phyloP scores from a whole-genome alignment of 306 rosid genomes.

The Herpetospermum pedunculosum region DNA sequence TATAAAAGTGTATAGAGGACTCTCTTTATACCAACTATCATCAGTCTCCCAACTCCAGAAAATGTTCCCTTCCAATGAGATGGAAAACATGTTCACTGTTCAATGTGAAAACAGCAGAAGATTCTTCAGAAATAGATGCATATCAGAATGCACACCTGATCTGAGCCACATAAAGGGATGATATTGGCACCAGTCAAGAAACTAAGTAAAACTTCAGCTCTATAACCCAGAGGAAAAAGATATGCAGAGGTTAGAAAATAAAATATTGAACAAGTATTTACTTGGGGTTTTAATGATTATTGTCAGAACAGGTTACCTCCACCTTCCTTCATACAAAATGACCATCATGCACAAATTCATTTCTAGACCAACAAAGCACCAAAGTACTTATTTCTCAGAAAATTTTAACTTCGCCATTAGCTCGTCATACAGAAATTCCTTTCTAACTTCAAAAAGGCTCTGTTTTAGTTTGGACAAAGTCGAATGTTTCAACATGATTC shows the following conservation, averaged over 20 bases:
- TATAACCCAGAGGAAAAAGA: background rate
- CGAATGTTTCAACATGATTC: conserved; percentile 36
- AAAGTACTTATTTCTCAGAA: background rate
- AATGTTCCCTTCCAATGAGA: background rate
- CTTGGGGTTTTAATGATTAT: background rate
- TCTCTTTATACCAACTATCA: background rate
- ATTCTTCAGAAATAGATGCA: background rate
- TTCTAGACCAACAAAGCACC: background rate
- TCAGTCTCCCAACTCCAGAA: background rate
- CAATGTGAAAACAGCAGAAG: background rate
- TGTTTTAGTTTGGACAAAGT: conserved; percentile 46
- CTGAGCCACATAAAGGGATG: background rate
- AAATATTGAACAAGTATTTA: background rate
- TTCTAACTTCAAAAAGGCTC: conserved; percentile 35
- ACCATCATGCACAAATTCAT: background rate
- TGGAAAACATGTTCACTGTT: background rate
- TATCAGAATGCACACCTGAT: background rate
- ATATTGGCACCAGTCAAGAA: background rate
- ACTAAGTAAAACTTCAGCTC: background rate
- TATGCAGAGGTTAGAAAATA: background rate
- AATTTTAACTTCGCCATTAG: conserved; percentile 42
- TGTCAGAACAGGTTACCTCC: background rate
- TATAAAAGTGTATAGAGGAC: background rate
- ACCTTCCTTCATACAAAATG: background rate
- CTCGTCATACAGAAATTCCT: conserved; percentile 30